Conservation (phyloP, 2,329 filamentous ascomycete genomes). For the Simplicillium aogashimaense region DNA sequence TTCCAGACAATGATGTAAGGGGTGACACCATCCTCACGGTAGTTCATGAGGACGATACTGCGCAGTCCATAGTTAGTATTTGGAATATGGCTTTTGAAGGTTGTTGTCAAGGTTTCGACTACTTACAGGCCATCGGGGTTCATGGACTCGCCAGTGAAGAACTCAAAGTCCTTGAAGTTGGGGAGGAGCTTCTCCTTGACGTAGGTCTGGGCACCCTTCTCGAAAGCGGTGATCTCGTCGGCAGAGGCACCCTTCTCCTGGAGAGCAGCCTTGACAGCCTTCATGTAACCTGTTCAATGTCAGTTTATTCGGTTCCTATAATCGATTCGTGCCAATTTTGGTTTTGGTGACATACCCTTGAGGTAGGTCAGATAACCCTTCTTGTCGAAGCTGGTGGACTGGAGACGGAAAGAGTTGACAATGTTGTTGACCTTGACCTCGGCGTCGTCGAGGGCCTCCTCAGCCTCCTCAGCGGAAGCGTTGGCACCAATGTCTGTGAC, state of each 20-base stretch:
- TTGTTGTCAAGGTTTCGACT: not conserved
- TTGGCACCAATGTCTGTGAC: constrained; percentile 79
- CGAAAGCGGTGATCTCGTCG: constrained; percentile 66
- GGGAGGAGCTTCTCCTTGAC: constrained; percentile 72
- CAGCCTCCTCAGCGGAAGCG: constrained; percentile 85
- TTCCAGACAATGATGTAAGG: constrained; percentile 92
- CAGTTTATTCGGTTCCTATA: constrained; percentile 5
- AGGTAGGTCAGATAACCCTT: constrained; percentile 74
- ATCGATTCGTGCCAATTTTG: not conserved
- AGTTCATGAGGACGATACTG: constrained; percentile 88
- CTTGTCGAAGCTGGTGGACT: constrained; percentile 75
- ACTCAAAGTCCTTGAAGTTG: constrained; percentile 96
- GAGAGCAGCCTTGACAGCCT: constrained; percentile 67
- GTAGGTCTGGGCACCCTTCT: constrained; percentile 62
- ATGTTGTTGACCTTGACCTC: constrained; percentile 81
- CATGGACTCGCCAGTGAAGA: constrained; percentile 87
- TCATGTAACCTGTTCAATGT: constrained; percentile 65
- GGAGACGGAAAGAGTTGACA: constrained; percentile 82
- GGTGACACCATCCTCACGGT: constrained; percentile 90
- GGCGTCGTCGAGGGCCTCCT: constrained; percentile 62
- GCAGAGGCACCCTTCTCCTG: constrained; percentile 51
- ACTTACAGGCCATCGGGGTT: constrained; percentile 87
- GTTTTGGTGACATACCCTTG: constrained; percentile 53
- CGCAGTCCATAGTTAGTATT: constrained; percentile 4
- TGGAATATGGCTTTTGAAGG: constrained; percentile 2